Evolutionary conservation across 257 asterid genomes (phyloP), one percentile per base, ranked within the genome.

Genomic region (Fraxinus cuspidata): DNA sequence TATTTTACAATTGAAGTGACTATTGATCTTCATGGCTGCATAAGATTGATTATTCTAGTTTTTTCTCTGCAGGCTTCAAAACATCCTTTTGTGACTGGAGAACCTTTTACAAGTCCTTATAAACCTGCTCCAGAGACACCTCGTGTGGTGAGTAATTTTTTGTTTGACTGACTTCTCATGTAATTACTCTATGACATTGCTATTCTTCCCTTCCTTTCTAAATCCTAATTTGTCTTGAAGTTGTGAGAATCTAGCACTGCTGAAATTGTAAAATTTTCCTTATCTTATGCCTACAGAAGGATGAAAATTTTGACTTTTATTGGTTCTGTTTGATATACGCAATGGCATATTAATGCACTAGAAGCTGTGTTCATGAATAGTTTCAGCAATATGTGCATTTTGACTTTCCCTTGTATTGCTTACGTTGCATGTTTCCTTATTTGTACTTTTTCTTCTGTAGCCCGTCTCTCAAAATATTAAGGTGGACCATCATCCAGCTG

Each of bases 21-120:
- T 56, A n/a, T n/a, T 64, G 71, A 65, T 70, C 65, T 67, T 74
- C 53, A 32, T 42, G 78, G 77, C 77, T 51, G 49, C 51, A 49
- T 71, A 70, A 76, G 40, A 78, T 71, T 86, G 77, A 85, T 73
- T 35, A 71, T 38, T 75, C 11, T 69, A 71, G 78, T 53, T 81
- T 42, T 79, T 79, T 73, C 75, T 79, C n/a, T 74, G 80, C 83
- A 96, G 99, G 99, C 99, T 79, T 86, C 92, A 81, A 96, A 87
- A 89, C 99, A 96, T 82, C 99, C 98, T 81, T 96, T 96, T 85
- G 90, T 93, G 86, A 96, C 99, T 2, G 99, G 99, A 80, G 99
- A 96, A 84, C 98, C 97, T 72, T 96, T 89, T 86, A 90, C 86
- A 19, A 79, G 89, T 81, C 99, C 97, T 74, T 96, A 89, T 81